Percentiles rank a stretch among this genome's conserved stretches.
phyloP scores from a whole-genome alignment of 2,329 filamentous ascomycete genomes.

The Lecanoromycetidae sp. region DNA sequence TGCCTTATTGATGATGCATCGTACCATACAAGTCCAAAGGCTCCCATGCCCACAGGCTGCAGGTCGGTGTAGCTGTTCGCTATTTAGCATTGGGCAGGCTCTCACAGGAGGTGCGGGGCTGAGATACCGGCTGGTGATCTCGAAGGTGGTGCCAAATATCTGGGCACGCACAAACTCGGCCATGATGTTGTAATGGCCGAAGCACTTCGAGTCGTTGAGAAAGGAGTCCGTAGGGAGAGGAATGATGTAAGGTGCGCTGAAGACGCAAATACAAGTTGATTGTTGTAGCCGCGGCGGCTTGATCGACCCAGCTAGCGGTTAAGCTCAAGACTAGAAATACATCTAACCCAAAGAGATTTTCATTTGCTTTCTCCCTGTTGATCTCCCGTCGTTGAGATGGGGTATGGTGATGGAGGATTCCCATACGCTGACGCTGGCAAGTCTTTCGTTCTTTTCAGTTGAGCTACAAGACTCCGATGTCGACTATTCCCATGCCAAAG shows the following conservation, averaged over 20 bases:
- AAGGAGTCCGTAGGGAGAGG: background rate
- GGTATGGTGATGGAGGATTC: background rate
- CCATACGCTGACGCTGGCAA: background rate
- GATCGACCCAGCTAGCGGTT: conserved; percentile 6
- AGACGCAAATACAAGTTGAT: conserved; percentile 2
- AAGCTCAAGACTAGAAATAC: too few species aligned
- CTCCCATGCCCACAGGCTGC: conserved; percentile 97
- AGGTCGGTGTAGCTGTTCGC: conserved; percentile 78
- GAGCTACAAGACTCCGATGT: background rate
- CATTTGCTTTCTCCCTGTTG: background rate
- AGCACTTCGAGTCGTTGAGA: background rate
- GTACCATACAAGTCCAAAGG: conserved; percentile 96
- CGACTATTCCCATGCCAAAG: background rate
- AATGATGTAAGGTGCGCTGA: background rate
- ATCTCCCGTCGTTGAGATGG: conserved; percentile 4
- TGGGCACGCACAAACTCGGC: conserved; percentile 98
- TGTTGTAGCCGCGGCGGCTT: conserved; percentile 9
- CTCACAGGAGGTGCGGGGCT: background rate
- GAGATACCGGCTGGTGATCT: conserved; percentile 89
- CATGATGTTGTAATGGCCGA: conserved; percentile 48
- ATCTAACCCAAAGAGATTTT: too few species aligned
- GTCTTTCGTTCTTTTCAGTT: background rate
- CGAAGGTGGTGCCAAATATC: conserved; percentile 98
- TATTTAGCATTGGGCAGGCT: conserved; percentile 20
- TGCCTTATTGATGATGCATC: conserved; percentile 20